Conservation (phyloP, 768 basidiomycete species). For the Suillus lakei region DNA sequence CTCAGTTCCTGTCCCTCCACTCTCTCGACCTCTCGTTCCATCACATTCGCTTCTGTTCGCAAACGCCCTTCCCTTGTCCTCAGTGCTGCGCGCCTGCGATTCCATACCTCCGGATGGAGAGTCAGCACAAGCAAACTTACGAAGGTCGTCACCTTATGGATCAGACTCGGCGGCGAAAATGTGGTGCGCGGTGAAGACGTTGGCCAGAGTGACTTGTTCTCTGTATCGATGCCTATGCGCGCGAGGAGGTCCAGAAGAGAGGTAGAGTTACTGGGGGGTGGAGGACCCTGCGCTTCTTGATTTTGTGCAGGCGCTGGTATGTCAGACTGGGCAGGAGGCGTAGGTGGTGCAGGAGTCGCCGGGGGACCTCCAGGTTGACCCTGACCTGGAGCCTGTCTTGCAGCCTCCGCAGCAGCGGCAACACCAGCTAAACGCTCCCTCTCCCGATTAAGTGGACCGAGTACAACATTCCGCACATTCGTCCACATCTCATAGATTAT, state of each 20-base stretch:
- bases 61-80: constrained; percentile 67
- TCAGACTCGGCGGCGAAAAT: constrained; percentile 48
- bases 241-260: constrained; percentile 55
- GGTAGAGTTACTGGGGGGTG: constrained; percentile 34
- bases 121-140: constrained; percentile 60
- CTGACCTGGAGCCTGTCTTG: constrained; percentile 23
- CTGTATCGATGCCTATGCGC: constrained; percentile 58
- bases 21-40: constrained; percentile 33
- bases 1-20: constrained; percentile 36
- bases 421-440: constrained; percentile 28
- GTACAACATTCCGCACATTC: constrained; percentile 55
- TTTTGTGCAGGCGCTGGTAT: constrained; percentile 15
- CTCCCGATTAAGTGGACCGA: constrained; percentile 43
- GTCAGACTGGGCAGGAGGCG: constrained; percentile 21
- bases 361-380: constrained; percentile 29
- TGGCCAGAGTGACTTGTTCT: constrained; percentile 56
- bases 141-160: constrained; percentile 59
- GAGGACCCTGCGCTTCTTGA: constrained; percentile 32
- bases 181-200: constrained; percentile 19
- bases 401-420: constrained; percentile 25
- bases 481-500: constrained; percentile 79
- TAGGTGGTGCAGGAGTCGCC: constrained; percentile 19
- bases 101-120: constrained; percentile 76
- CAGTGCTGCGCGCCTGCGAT: constrained; percentile 62
- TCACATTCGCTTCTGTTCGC: constrained; percentile 62